Conservation (phyloP, 2,329 filamentous ascomycete genomes). For the Fusarium neocosmosporiellum region DNA sequence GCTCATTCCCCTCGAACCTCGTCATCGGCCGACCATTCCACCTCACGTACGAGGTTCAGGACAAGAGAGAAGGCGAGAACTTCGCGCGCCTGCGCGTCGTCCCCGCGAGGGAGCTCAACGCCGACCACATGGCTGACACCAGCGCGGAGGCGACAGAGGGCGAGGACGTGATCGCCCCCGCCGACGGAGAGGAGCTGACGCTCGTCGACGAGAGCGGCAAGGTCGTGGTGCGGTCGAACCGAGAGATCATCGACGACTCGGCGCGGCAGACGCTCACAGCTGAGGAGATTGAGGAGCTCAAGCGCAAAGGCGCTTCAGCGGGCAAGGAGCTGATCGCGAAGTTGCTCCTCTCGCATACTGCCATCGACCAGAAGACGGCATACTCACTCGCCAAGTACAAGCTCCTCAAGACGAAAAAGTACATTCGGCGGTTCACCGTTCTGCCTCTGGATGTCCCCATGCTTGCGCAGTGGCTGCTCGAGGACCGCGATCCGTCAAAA, state of each 20-base stretch:
- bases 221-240: conserved; percentile 65
- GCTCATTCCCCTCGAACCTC: conserved; percentile 87
- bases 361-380: conserved; percentile 91
- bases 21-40: conserved; percentile 92
- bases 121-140: conserved; percentile 72
- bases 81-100: conserved; percentile 82
- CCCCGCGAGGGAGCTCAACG: conserved; percentile 83
- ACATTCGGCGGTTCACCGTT: conserved; percentile 86
- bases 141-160: conserved; percentile 57
- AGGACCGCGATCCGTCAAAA: conserved; percentile 82
- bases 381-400: conserved; percentile 98
- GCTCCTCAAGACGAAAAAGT: conserved; percentile 92
- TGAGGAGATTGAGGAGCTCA: conserved; percentile 79
- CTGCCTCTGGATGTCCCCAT: conserved; percentile 83
- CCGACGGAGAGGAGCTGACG: conserved; percentile 55
- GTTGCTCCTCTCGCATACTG: conserved; percentile 88
- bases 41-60: conserved; percentile 89
- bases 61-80: conserved; percentile 72
- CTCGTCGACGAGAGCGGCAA: conserved; percentile 57
- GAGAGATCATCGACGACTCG: conserved; percentile 69
- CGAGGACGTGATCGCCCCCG: conserved; percentile 52
- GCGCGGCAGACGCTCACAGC: conserved; percentile 81
- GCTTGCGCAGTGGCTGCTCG: conserved; percentile 80
- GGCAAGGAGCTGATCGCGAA: conserved; percentile 94
- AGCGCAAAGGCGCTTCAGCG: conserved; percentile 78